Evolutionary conservation across 148 eudicot species (phyloP).

Genomic region (Fagopyrum tataricum): DNA sequence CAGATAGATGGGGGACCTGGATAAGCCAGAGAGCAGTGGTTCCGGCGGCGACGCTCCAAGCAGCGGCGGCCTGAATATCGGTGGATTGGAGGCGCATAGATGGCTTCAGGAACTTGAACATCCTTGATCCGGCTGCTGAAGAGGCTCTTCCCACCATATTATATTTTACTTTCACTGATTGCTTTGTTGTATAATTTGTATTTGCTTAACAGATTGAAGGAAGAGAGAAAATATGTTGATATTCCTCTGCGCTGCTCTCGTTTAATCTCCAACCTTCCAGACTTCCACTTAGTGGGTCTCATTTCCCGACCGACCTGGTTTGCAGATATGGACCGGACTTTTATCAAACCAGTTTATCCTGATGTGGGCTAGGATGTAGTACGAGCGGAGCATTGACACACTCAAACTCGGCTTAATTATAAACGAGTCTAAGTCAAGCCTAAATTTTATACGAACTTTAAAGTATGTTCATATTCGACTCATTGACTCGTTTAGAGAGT

Average conservation of each 20-base stretch:
- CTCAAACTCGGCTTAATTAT: too few relatives aligned
- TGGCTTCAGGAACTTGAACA: conserved; percentile 35
- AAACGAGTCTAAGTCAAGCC: too few relatives aligned
- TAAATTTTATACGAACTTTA: too few relatives aligned
- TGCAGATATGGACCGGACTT: too few relatives aligned
- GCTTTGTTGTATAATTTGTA: neutral
- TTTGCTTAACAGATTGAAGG: neutral
- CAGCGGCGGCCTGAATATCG: conserved; percentile 62
- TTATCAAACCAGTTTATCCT: too few relatives aligned
- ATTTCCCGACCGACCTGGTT: too few relatives aligned
- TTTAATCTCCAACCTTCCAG: neutral
- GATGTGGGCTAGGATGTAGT: too few relatives aligned
- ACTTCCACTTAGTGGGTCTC: too few relatives aligned
- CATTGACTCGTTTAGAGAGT: too few relatives aligned
- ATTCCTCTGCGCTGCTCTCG: neutral
- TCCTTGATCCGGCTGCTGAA: conserved; percentile 18
- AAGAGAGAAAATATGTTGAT: neutral
- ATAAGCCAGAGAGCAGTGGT: conserved; percentile 30
- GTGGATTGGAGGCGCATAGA: conserved; percentile 29
- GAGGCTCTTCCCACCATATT: neutral
- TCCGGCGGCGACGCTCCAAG: conserved; percentile 65
- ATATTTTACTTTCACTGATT: neutral
- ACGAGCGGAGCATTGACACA: too few relatives aligned
- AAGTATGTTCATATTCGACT: too few relatives aligned
- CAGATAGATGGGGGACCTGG: neutral